Evolutionary conservation across 2,329 filamentous ascomycete genomes (phyloP).

Genomic region (Pseudocercospora macadamiae): DNA sequence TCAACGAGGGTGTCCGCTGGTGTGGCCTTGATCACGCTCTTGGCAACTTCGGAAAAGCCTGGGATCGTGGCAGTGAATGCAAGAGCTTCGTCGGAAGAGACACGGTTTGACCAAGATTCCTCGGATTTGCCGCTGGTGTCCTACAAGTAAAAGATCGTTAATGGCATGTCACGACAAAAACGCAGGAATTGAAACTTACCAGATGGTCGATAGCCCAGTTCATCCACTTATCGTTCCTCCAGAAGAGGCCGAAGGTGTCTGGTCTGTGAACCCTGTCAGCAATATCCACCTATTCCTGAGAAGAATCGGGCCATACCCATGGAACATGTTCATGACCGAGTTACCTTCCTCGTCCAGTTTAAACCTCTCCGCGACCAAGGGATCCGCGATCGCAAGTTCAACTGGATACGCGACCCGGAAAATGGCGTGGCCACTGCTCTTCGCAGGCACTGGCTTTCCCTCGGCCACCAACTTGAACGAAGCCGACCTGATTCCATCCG

Average conservation of each 20-base stretch:
- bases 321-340: slow-evolving; percentile 9
- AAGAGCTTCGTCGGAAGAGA: slow-evolving; percentile 5
- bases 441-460: slow-evolving; percentile 37
- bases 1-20: slow-evolving; percentile 52
- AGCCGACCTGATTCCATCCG: slow-evolving; percentile 40
- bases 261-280: not conserved
- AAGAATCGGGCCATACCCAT: not conserved
- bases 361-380: slow-evolving; percentile 11
- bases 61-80: slow-evolving; percentile 9
- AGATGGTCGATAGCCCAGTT: slow-evolving; percentile 53
- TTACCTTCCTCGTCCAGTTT: slow-evolving; percentile 7
- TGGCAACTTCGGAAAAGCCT: slow-evolving; percentile 10
- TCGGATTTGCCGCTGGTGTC: slow-evolving; percentile 8
- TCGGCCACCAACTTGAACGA: slow-evolving; percentile 48
- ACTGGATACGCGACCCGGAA: slow-evolving; percentile 21
- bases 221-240: slow-evolving; percentile 21
- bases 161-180: not conserved
- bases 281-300: not conserved
- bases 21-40: slow-evolving; percentile 43
- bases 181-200: slow-evolving; percentile 22
- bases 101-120: slow-evolving; percentile 14
- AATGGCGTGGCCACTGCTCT: slow-evolving; percentile 18
- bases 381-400: slow-evolving; percentile 18
- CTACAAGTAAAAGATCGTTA: not conserved
- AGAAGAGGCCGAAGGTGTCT: slow-evolving; percentile 8